Conservation (phyloP, 129 eudicot genomes). For the carrot (Daucus carota) region DH1_v3.0 NC_030387.2:35156501-35157000, state of each 20-base stretch:
- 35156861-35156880: slow-evolving; percentile 86
- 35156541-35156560: slow-evolving; percentile 83
- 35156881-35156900: slow-evolving; percentile 84
- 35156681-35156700: slow-evolving; percentile 80
- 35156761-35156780: slow-evolving; percentile 92
- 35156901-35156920: slow-evolving; percentile 95
- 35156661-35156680: slow-evolving; percentile 84
- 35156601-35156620: slow-evolving; percentile 82
- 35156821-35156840: slow-evolving; percentile 90
- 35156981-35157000: slow-evolving; percentile 89
- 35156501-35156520: slow-evolving; percentile 95
- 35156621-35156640: slow-evolving; percentile 86
- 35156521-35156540: slow-evolving; percentile 76
- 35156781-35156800: slow-evolving; percentile 89
- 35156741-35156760: slow-evolving; percentile 93
- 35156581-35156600: slow-evolving; percentile 96
- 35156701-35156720: slow-evolving; percentile 94
- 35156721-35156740: slow-evolving; percentile 88
- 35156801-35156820: slow-evolving; percentile 86
- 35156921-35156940: slow-evolving; percentile 83
- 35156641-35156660: slow-evolving; percentile 96
- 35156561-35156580: slow-evolving; percentile 76
- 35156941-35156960: slow-evolving; percentile 85
- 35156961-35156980: slow-evolving; percentile 79
- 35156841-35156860: slow-evolving; percentile 79